phyloP scores from a whole-genome alignment of 345 rosid species.

The Odontarrhena argentea region DNA sequence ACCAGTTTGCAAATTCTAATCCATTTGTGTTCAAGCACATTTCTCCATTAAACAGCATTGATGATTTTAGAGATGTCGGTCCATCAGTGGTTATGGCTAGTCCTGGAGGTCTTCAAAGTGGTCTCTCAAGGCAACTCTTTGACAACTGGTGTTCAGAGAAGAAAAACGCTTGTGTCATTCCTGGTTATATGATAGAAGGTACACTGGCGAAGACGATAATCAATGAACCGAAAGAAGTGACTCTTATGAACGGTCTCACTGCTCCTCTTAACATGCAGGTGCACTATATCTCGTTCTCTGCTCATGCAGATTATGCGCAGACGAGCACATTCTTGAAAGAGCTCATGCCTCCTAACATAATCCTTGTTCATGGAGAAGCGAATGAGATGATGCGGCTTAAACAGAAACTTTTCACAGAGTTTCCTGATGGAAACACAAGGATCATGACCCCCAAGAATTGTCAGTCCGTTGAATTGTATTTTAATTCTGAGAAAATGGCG shows the following conservation, averaged over 20 bases:
- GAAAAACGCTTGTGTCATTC: slow-evolving; percentile 84
- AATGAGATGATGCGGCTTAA: slow-evolving; percentile 94
- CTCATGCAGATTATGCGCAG: slow-evolving; percentile 96
- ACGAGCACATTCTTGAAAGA: slow-evolving; percentile 90
- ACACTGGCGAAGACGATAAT: slow-evolving; percentile 81
- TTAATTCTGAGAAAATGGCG: slow-evolving; percentile 90
- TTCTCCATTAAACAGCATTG: slow-evolving; percentile 76
- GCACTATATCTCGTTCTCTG: slow-evolving; percentile 91
- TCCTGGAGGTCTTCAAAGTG: slow-evolving; percentile 92
- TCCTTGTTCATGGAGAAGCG: slow-evolving; percentile 94
- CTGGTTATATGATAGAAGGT: slow-evolving; percentile 89
- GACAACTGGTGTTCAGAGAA: slow-evolving; percentile 92
- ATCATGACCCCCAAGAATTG: slow-evolving; percentile 90
- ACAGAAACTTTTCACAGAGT: slow-evolving; percentile 77
- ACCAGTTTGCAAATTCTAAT: slow-evolving; percentile 87
- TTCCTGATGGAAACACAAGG: slow-evolving; percentile 77
- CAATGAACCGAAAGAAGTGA: slow-evolving; percentile 89
- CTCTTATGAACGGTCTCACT: slow-evolving; percentile 86
- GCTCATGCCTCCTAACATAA: slow-evolving; percentile 91
- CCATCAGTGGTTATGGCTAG: slow-evolving; percentile 97
- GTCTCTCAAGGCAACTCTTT: slow-evolving; percentile 85
- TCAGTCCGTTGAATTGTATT: slow-evolving; percentile 81
- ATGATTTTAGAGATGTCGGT: slow-evolving; percentile 81
- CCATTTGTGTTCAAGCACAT: slow-evolving; percentile 95
- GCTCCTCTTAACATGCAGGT: slow-evolving; percentile 92